Evolutionary conservation across 31 red algal genomes (phyloP).

Genomic region (Asparagopsis taxiformis): DNA sequence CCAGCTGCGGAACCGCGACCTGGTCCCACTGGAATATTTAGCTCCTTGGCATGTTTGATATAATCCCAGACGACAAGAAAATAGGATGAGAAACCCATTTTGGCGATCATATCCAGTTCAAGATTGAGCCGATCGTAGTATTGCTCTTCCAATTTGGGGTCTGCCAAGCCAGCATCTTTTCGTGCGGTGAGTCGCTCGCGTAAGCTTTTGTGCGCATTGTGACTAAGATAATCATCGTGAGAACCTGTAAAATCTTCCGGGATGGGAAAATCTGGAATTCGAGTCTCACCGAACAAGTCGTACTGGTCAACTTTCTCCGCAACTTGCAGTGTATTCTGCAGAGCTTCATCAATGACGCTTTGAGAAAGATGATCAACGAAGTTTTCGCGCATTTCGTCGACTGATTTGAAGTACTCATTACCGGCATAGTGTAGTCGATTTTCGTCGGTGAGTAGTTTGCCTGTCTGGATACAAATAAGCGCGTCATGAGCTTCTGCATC

Average conservation of each 20-base stretch:
- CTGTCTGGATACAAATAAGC: constrained; percentile 94
- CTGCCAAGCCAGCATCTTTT: neutral
- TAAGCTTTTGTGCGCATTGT: constrained; percentile 4
- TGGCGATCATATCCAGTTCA: constrained; percentile 75
- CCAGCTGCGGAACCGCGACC: constrained; percentile 92
- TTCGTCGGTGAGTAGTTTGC: constrained; percentile 75
- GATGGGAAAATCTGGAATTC: constrained; percentile 66
- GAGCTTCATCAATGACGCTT: constrained; percentile 36
- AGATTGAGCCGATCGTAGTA: constrained; percentile 75
- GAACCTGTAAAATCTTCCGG: constrained; percentile 19
- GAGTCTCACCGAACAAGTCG: constrained; percentile 53
- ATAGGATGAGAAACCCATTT: constrained; percentile 85
- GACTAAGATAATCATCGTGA: constrained; percentile 39
- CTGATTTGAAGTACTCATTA: constrained; percentile 85
- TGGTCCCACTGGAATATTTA: constrained; percentile 83
- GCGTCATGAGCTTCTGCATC: constrained; percentile 91
- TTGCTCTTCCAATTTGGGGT: constrained; percentile 33
- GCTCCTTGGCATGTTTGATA: constrained; percentile 72
- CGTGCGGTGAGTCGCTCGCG: constrained; percentile 3
- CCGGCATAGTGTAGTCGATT: constrained; percentile 87
- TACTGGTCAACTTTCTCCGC: constrained; percentile 67
- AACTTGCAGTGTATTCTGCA: constrained; percentile 56
- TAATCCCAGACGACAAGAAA: constrained; percentile 92
- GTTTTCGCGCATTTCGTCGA: constrained; percentile 80
- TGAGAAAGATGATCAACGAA: constrained; percentile 62